Percentiles rank a stretch among this genome's conserved stretches.
Evolutionary conservation across 108 stramenopile genomes (phyloP).

Genomic region (Nitzschia palea): DNA sequence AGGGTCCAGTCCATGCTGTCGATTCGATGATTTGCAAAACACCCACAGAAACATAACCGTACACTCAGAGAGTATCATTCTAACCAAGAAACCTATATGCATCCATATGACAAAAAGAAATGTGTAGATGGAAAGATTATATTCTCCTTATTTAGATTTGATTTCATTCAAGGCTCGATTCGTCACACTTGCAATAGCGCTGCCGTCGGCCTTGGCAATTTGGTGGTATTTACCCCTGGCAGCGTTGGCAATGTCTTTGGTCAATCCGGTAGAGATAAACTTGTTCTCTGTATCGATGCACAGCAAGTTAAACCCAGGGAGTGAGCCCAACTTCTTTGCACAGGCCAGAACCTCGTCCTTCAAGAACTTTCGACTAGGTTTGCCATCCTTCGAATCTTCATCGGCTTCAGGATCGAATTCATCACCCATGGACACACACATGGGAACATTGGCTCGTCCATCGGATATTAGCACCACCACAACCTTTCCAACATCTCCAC

Average conservation of each 20-base stretch:
- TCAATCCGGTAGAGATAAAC: constrained; percentile 95
- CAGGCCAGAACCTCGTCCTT: constrained; percentile 95
- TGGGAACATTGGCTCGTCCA: constrained; percentile 96
- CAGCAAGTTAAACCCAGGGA: constrained; percentile 91
- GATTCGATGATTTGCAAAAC: constrained; percentile 92
- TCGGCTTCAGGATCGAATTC: constrained; percentile 82
- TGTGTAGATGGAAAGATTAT: background rate
- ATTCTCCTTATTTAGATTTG: constrained; percentile 39
- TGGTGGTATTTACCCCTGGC: constrained; percentile 89
- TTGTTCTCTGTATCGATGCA: constrained; percentile 97
- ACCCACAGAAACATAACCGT: constrained; percentile 51
- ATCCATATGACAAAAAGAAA: background rate
- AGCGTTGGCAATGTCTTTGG: constrained; percentile 95
- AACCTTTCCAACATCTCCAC: constrained; percentile 94
- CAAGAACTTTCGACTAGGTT: constrained; percentile 86
- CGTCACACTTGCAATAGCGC: constrained; percentile 83
- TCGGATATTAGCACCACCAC: constrained; percentile 93
- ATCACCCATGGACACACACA: constrained; percentile 85
- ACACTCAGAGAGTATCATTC: background rate
- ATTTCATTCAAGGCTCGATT: constrained; percentile 76
- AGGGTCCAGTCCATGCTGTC: constrained; percentile 90
- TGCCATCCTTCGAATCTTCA: constrained; percentile 89
- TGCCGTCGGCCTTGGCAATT: constrained; percentile 87
- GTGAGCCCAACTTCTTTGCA: constrained; percentile 81
- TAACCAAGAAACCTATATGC: background rate